A percentile compares a stretch with the other conserved stretches of the same genome.
phyloP scores from a whole-genome alignment of 179 eudicot species.

The Kewa caespitosa region DNA sequence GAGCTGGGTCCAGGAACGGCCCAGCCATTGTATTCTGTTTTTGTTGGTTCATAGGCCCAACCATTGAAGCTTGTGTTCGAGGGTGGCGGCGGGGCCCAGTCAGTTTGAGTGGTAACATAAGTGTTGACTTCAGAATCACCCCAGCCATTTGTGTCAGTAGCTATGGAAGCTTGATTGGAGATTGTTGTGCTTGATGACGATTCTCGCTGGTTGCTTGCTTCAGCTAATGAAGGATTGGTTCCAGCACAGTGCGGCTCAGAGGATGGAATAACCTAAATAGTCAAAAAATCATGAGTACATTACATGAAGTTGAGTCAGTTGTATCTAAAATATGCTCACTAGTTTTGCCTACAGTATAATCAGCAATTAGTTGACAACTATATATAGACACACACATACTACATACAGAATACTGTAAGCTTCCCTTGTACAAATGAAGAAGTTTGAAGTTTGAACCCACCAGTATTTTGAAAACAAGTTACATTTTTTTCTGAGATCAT shows the following conservation, averaged over 20 bases:
- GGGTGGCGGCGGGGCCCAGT: constrained; percentile 27
- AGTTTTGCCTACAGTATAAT: no score
- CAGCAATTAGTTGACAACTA: no score
- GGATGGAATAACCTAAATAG: constrained; percentile 36
- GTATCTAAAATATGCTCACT: background rate
- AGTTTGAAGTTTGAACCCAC: background rate
- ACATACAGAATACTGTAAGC: background rate
- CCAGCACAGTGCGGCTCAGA: constrained; percentile 5
- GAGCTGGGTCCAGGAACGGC: background rate
- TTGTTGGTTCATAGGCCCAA: constrained; percentile 26
- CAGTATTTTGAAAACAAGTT: background rate
- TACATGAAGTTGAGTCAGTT: background rate
- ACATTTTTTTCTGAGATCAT: background rate
- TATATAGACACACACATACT: no score
- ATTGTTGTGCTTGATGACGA: constrained; percentile 30
- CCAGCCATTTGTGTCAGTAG: constrained; percentile 34
- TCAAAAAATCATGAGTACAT: background rate
- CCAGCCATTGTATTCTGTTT: constrained; percentile 22
- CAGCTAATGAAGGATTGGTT: constrained; percentile 25
- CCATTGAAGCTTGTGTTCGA: constrained; percentile 31
- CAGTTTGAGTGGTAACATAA: constrained; percentile 13
- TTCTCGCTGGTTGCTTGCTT: constrained; percentile 25
- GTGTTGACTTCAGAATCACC: constrained; percentile 12
- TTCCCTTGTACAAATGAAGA: background rate
- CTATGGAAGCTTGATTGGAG: constrained; percentile 30